Evolutionary conservation across 768 basidiomycete species (phyloP).

Genomic region (Mycena latifolia): DNA sequence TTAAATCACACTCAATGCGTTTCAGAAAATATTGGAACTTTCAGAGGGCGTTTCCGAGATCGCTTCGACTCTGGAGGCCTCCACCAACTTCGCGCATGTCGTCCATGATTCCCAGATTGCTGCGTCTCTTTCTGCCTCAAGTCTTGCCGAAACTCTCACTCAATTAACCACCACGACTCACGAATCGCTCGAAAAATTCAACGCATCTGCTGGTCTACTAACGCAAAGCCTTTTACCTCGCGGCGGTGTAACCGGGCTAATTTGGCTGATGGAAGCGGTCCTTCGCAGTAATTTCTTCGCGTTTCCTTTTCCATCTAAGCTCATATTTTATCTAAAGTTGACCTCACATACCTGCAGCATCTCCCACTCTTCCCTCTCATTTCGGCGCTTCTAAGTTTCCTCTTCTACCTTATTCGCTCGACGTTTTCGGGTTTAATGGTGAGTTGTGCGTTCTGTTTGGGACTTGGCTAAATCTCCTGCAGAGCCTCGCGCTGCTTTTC

Average conservation of each 20-base stretch:
- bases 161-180: slow-evolving; percentile 54
- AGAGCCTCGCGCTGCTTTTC: slow-evolving; percentile 53
- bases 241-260: slow-evolving; percentile 12
- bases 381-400: slow-evolving; percentile 38
- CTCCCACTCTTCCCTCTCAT: slow-evolving; percentile 44
- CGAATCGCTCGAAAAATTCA: slow-evolving; percentile 60
- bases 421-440: slow-evolving; percentile 58
- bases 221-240: slow-evolving; percentile 44
- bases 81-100: slow-evolving; percentile 45
- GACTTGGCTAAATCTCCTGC: slow-evolving; percentile 14
- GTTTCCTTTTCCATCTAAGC: neutral
- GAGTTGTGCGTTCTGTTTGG: slow-evolving; percentile 30
- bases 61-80: slow-evolving; percentile 45
- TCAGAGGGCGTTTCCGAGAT: slow-evolving; percentile 40
- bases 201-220: slow-evolving; percentile 53
- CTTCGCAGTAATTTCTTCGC: slow-evolving; percentile 26
- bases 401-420: slow-evolving; percentile 48
- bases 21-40: slow-evolving; percentile 38
- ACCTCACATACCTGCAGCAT: slow-evolving; percentile 44
- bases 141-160: slow-evolving; percentile 51
- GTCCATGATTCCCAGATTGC: slow-evolving; percentile 52
- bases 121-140: slow-evolving; percentile 48
- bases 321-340: slow-evolving; percentile 39
- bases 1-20: neutral
- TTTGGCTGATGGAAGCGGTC: slow-evolving; percentile 26